Evolutionary conservation across 163 green algal genomes (phyloP).

Genomic region (Trebouxia gelatinosa): DNA sequence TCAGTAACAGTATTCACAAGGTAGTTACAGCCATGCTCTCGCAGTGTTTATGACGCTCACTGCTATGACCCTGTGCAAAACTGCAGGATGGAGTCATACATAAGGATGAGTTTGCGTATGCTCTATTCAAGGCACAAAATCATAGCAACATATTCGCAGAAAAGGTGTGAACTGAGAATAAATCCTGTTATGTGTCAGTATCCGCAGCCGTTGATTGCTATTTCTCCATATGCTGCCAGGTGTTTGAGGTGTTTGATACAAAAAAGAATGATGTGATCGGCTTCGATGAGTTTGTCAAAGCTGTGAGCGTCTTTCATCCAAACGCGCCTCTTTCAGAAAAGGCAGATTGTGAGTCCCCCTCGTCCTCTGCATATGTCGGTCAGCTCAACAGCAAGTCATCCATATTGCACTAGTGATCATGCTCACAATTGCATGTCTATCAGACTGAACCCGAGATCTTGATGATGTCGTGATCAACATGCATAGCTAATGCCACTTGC

Average conservation of each 20-base stretch:
- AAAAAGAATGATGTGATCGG: constrained; percentile 68
- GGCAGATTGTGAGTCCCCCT: constrained; percentile 49
- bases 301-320: constrained; percentile 63
- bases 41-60: not conserved
- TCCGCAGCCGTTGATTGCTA: not conserved
- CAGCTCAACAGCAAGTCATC: no score
- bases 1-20: constrained; percentile 58
- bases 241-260: constrained; percentile 66
- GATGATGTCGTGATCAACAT: no score
- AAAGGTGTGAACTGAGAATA: constrained; percentile 38
- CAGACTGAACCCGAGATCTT: no score
- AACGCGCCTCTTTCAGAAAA: constrained; percentile 58
- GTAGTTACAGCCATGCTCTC: not conserved
- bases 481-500: no score
- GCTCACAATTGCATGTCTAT: no score
- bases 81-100: constrained; percentile 66
- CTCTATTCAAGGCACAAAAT: constrained; percentile 59
- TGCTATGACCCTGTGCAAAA: not conserved
- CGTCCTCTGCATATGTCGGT: not conserved
- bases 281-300: constrained; percentile 66
- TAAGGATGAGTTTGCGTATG: constrained; percentile 70
- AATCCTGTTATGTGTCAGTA: not conserved
- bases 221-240: constrained; percentile 18
- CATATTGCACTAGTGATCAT: no score
- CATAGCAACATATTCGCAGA: constrained; percentile 65